Percentiles rank a stretch among this genome's conserved stretches.
Evolutionary conservation across 2,329 filamentous ascomycete species (phyloP).

Genomic region (Exophiala bonariae): DNA sequence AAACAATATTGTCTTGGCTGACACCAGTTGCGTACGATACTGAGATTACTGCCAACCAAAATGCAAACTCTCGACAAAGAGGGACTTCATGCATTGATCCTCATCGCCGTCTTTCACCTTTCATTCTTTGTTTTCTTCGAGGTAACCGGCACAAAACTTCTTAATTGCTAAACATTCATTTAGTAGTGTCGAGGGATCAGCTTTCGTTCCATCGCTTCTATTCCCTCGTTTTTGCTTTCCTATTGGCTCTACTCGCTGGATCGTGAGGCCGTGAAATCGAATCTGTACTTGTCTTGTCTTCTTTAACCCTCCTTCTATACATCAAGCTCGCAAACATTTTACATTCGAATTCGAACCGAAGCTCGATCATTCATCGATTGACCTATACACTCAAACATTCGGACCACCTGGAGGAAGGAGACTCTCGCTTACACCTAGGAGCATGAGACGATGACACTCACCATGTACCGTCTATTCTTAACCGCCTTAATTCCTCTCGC

Average conservation of each 20-base stretch:
- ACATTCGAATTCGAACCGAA: background rate
- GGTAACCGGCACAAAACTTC: background rate
- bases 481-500: slow-evolving; percentile 3
- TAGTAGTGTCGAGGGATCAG: background rate
- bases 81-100: background rate
- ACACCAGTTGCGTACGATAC: background rate
- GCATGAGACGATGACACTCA: background rate
- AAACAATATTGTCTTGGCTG: slow-evolving; percentile 1
- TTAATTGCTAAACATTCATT: background rate
- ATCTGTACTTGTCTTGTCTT: background rate
- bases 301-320: background rate
- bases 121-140: background rate
- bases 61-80: slow-evolving; percentile 1
- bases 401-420: background rate
- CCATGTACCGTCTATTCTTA: background rate
- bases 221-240: background rate
- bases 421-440: background rate
- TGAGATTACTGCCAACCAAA: slow-evolving; percentile 1
- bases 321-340: background rate
- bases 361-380: background rate
- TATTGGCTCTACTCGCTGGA: background rate
- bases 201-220: background rate
- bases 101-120: background rate
- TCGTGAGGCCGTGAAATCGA: background rate
- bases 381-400: background rate